Conservation (phyloP, 192 early-diverging fungal species). For the Funneliformis mosseae region DNA sequence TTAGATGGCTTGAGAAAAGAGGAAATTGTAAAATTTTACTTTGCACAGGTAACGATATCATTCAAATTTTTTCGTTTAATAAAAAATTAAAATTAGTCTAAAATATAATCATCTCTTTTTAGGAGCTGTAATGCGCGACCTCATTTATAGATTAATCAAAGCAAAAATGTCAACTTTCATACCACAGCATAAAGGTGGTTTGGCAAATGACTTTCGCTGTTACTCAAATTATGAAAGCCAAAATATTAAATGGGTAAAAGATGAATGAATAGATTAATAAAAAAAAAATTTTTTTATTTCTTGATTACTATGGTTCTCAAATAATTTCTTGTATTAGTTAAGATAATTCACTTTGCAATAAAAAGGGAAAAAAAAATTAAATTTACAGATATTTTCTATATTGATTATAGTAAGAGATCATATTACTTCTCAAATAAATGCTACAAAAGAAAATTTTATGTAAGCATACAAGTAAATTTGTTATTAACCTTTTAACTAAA, state of each 20-base stretch:
- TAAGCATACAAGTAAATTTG: too few relatives aligned
- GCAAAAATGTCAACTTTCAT: slow-evolving; percentile 58
- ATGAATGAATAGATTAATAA: not conserved
- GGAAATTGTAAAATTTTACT: slow-evolving; percentile 56
- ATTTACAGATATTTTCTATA: too few relatives aligned
- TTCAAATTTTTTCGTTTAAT: not conserved
- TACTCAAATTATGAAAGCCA: slow-evolving; percentile 60
- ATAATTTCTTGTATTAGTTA: too few relatives aligned
- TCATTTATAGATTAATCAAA: slow-evolving; percentile 54
- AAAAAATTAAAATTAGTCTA: not conserved
- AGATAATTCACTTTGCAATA: too few relatives aligned
- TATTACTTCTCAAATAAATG: too few relatives aligned
- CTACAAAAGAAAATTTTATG: too few relatives aligned
- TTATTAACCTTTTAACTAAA: too few relatives aligned
- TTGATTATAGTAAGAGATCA: too few relatives aligned
- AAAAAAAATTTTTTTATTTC: too few relatives aligned
- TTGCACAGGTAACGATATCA: slow-evolving; percentile 52
- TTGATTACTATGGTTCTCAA: too few relatives aligned
- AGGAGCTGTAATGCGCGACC: slow-evolving; percentile 58
- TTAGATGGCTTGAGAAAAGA: slow-evolving; percentile 51
- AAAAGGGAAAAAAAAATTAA: too few relatives aligned
- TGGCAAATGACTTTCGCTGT: slow-evolving; percentile 80
- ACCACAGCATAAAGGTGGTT: slow-evolving; percentile 65
- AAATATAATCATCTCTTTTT: not conserved
- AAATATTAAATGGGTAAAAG: slow-evolving; percentile 20